phyloP scores from a whole-genome alignment of 2,329 filamentous ascomycete species.

The Orbilia oligospora region DNA sequence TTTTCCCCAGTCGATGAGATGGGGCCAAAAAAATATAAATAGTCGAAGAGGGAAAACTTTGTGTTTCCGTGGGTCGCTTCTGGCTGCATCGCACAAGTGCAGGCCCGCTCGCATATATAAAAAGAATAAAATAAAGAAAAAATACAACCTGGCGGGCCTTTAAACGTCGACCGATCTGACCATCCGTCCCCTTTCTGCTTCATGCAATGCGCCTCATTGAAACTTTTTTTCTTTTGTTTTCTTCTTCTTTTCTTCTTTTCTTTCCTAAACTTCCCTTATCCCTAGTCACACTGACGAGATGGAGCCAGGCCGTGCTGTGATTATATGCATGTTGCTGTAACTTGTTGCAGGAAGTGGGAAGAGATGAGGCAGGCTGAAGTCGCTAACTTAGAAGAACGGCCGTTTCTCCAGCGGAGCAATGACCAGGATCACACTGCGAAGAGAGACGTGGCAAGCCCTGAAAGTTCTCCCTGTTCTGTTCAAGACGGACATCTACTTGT shows the following conservation, averaged over 20 bases:
- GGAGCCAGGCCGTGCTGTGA: constrained; percentile 59
- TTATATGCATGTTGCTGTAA: constrained; percentile 60
- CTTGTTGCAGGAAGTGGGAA: constrained; percentile 61
- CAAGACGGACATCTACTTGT: background rate
- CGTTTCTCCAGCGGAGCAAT: constrained; percentile 29
- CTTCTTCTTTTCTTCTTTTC: background rate
- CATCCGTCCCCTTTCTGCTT: constrained; percentile 46
- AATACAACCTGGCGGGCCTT: constrained; percentile 19
- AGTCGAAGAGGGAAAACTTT: constrained; percentile 42
- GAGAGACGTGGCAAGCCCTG: constrained; percentile 56
- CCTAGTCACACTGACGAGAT: constrained; percentile 59
- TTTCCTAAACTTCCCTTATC: constrained; percentile 29
- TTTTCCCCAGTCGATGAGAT: constrained; percentile 45
- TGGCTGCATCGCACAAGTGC: constrained; percentile 60
- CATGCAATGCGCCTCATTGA: constrained; percentile 61
- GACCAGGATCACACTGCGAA: constrained; percentile 43
- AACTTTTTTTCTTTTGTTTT: constrained; percentile 30
- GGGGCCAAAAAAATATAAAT: constrained; percentile 23
- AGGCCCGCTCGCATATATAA: constrained; percentile 61
- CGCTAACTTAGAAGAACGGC: constrained; percentile 41
- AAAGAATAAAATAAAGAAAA: constrained; percentile 36
- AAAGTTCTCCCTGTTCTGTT: constrained; percentile 24
- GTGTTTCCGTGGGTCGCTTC: constrained; percentile 57
- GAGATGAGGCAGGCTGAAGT: constrained; percentile 61
- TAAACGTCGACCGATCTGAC: constrained; percentile 38